These are phyloP conservation scores for Rosa chinensis DNA, from an alignment of 306 rosid species.

Conservation along the genomic window DNA sequence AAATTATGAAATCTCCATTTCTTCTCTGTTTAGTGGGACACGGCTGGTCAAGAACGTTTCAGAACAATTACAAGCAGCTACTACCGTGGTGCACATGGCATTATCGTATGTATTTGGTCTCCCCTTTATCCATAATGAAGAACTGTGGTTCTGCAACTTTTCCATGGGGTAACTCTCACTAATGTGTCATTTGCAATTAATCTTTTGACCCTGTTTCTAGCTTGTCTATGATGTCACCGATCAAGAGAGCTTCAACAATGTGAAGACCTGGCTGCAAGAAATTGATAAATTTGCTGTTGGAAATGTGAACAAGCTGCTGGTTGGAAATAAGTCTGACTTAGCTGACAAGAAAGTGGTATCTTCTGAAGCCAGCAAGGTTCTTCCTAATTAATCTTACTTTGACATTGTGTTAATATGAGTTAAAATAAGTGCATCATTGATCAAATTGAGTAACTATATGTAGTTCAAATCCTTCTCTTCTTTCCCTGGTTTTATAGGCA, in stretches of 20 bases:
- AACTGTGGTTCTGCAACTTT: background rate
- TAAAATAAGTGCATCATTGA: background rate
- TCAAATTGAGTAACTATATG: background rate
- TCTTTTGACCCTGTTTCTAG: slow-evolving; percentile 32
- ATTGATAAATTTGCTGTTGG: slow-evolving; percentile 75
- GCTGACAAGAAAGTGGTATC: slow-evolving; percentile 73
- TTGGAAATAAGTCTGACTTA: slow-evolving; percentile 71
- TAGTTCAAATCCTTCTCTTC: background rate
- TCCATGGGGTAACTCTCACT: background rate
- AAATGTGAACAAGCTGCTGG: slow-evolving; percentile 74
- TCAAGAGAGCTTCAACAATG: slow-evolving; percentile 79
- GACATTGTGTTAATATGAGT: background rate
- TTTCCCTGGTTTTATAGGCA: slow-evolving; percentile 41
- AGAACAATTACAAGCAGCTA: slow-evolving; percentile 84
- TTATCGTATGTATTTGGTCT: slow-evolving; percentile 45
- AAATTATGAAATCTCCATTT: background rate
- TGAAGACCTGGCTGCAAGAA: slow-evolving; percentile 81
- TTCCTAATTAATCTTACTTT: background rate
- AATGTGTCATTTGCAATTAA: background rate
- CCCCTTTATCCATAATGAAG: background rate
- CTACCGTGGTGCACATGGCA: slow-evolving; percentile 88
- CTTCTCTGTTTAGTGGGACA: slow-evolving; percentile 58
- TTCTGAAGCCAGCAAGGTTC: slow-evolving; percentile 69
- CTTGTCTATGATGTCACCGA: slow-evolving; percentile 83
- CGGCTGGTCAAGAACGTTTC: slow-evolving; percentile 86